Base-by-base conservation (phyloP, 1,284 basidiomycete genomes). In the Ustilago trichophora region DNA sequence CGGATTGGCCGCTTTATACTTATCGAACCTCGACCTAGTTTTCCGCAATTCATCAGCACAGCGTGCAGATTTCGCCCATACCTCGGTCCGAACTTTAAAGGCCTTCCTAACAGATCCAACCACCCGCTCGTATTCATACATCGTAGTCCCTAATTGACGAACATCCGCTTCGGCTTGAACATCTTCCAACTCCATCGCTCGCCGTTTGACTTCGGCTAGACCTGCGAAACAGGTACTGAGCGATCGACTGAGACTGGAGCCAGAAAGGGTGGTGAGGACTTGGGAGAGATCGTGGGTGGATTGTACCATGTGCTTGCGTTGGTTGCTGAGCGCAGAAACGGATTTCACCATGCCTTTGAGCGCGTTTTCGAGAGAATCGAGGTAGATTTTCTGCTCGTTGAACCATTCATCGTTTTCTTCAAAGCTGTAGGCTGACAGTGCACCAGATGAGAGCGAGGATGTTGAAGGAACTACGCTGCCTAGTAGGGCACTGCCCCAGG, bases 401-500 rank as follows among this genome's bases (percentile, higher is more conserved):
- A 98, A 98, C 93, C 93, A 98, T 87, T 97, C 93, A 77, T 98
- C 95, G 13, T 88, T 90, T 83, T 99, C 95, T 70, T 91, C 86
- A 81, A 95, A 99, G 51, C 90, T 87, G 8, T 91, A 88, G 1
- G 92, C 93, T 11, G 59, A 64, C 15, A 66, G 34, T 13, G 65
- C 49, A 10, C 65, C 60, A 9, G 59, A 47, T 18, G 68, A 65
- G 12, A 58, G 62, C 10, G 75, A 49, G 13, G 72, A 75, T 0
- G 63, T 63, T n/a, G 54, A 49, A 2, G 76, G 72, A 9, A 73
- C 71, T 3, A 78, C 47, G 21, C 34, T 47, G 16, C 64, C 71
- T 10, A 57, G 36, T n/a, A 63, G 31, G 3, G 50, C 52, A 31
- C 50, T 58, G 4, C 60, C 40, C 62, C 77, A 75, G 21, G 54